Base-by-base conservation (phyloP, 176 grass and related monocot species). In the Aegilops speltoides region DNA sequence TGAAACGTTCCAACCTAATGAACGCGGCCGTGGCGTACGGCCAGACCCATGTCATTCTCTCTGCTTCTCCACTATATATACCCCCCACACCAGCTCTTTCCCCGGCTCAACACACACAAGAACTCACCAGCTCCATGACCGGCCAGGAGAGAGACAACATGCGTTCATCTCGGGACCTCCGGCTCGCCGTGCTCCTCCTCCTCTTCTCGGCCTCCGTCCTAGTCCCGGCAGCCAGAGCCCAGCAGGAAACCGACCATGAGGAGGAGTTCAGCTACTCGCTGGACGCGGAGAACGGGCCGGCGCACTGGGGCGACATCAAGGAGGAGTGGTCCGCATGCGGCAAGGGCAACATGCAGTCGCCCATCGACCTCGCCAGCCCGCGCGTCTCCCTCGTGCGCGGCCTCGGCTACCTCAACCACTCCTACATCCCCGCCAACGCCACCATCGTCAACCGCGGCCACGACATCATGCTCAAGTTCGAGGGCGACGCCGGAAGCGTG, bases 391-490 rank as follows among this genome's bases (percentile, higher is more conserved):
- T 80, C 2, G 33, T 91, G 26, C 73, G 74, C 32, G 22, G 76
- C 20, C 54, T 93, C 59, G 91, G 93, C 14, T 74, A 57, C 52
- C 87, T 97, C 20, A 19, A 52, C 76, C 32, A 90, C 46, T 73
- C 89, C 57, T 97, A 97, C 79, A 54, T 33, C 32, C 24, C 93
- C 3, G 79, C 87, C 52, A 20, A 82, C 5, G 95, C 85, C 15
- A 25, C 77, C 64, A 54, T 97, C 40, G 79, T 64, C 65, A 93
- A 90, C 68, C 92, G 91, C 38, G 95, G 95, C 71, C 93, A 91
- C 37, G 93, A 97, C 79, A 88, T 95, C 56, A 89, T 90, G 93
- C 85, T 95, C 6, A 33, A 41, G 82, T 95, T 88, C 84, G 7
- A 82, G 0, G 89, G 72, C 17, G 79, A 91, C 50, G 93, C 91